Evolutionary conservation across 305 asterid genomes (phyloP), one percentile per base, ranked within the genome.

Genomic region (Salvia sclarea): DNA sequence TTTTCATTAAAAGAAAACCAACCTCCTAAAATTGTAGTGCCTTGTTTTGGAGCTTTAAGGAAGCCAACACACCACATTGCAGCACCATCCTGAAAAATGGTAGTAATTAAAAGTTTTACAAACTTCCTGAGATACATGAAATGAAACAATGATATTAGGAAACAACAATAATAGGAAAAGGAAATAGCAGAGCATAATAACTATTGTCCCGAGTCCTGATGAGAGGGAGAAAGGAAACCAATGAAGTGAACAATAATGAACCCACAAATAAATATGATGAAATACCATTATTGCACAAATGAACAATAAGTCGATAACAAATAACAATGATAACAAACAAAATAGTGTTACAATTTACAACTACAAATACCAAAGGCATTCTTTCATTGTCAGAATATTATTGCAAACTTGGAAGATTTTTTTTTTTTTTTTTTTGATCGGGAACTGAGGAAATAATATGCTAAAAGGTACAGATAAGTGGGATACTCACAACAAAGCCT

Each of bases 11-110:
- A 37, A 61, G 54, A 63, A 64, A 66, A 76, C 88, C 50, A 66
- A 92, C 98, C 98, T 89, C 98, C 98, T 75, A 94, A 79, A 81
- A 94, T 91, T 20, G 96, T 84, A 52, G 85, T 73, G 53, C 86
- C 91, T 24, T 79, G 86, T 61, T 73, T 80, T 74, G 76, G 80
- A 62, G 73, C 85, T 77, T 84, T 91, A 22, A 82, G 50, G 80
- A 94, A 88, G 63, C 98, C 97, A 20, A 88, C 77, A 82, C 98
- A 94, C 98, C 98, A 94, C 85, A 76, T 64, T 50, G 89, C 82
- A 78, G 83, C 78, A 57, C 92, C 88, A 43, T 89, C 96, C 98
- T 94, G 83, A n/a, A 57, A 69, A 78, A 77, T 12, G 57, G 30
- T n/a, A 21, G 56, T 67, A 61, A 5, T 21, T 24, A 50, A 33